Evolutionary conservation across 768 basidiomycete genomes (phyloP).

Genomic region (Neoboletus magnificus): DNA sequence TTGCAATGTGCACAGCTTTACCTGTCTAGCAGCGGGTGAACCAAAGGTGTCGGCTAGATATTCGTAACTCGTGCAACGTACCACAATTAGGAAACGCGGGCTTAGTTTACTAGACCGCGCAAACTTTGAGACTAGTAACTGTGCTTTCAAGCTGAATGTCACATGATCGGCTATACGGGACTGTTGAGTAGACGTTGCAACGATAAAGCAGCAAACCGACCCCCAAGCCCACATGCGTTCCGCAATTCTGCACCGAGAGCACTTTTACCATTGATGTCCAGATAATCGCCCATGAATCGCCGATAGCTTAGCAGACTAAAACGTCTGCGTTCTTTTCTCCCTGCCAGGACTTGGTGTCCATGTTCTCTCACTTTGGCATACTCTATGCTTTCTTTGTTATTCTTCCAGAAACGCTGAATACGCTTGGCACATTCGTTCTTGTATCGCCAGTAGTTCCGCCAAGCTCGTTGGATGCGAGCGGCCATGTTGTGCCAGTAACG

Average conservation of each 20-base stretch:
- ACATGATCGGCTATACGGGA: slow-evolving; percentile 63
- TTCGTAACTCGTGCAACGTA: slow-evolving; percentile 39
- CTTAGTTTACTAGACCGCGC: slow-evolving; percentile 87
- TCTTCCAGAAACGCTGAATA: slow-evolving; percentile 98
- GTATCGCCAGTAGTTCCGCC: slow-evolving; percentile 93
- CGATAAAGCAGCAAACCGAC: slow-evolving; percentile 42
- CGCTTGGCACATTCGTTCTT: slow-evolving; percentile 92
- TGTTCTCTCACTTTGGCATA: slow-evolving; percentile 92
- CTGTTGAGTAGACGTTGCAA: not conserved
- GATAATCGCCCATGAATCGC: slow-evolving; percentile 94
- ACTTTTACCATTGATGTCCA: slow-evolving; percentile 81
- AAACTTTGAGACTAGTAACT: slow-evolving; percentile 81
- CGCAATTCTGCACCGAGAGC: slow-evolving; percentile 75
- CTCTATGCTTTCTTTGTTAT: slow-evolving; percentile 90
- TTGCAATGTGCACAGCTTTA: slow-evolving; percentile 80
- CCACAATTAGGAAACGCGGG: slow-evolving; percentile 87
- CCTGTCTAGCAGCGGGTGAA: slow-evolving; percentile 20
- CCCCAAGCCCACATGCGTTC: slow-evolving; percentile 65
- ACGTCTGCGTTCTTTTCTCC: slow-evolving; percentile 88
- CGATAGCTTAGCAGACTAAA: slow-evolving; percentile 94
- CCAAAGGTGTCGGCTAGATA: not conserved
- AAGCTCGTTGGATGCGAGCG: slow-evolving; percentile 91
- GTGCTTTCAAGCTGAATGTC: slow-evolving; percentile 77
- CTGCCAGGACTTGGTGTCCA: slow-evolving; percentile 87
- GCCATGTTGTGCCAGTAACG: slow-evolving; percentile 99